Evolutionary conservation across 2,329 filamentous ascomycete genomes (phyloP).

Genomic region (Emergomyces pasteurianus): DNA sequence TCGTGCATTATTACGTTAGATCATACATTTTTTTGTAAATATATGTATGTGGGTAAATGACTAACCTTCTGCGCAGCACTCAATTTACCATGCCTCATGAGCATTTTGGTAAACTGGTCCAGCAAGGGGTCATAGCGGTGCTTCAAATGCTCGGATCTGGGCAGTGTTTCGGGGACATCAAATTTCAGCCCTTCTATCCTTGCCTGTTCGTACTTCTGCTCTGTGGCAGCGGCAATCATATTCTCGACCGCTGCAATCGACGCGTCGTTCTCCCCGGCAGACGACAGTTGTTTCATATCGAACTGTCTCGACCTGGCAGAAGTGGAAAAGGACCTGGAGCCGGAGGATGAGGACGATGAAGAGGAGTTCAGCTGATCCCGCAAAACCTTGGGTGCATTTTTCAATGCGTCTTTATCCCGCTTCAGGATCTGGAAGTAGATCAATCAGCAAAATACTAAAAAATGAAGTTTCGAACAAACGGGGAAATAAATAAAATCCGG

Average conservation of each 20-base stretch:
- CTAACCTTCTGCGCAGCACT: conserved; percentile 74
- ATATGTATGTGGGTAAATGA: conserved; percentile 1
- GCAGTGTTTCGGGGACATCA: conserved; percentile 56
- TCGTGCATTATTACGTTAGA: not conserved
- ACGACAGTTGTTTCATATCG: conserved; percentile 6
- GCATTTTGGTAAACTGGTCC: conserved; percentile 72
- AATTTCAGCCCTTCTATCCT: conserved; percentile 60
- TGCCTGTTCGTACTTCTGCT: conserved; percentile 22
- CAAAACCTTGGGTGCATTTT: conserved; percentile 56
- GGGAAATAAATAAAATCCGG: not conserved
- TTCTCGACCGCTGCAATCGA: conserved; percentile 23
- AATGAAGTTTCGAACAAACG: not conserved
- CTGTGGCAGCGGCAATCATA: conserved; percentile 23
- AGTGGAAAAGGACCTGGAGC: conserved; percentile 48
- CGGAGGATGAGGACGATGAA: not conserved
- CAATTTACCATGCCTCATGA: conserved; percentile 89
- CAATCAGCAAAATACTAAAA: not conserved
- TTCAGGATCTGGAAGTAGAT: conserved; percentile 43
- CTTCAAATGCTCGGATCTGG: conserved; percentile 54
- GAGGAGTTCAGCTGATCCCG: conserved; percentile 34
- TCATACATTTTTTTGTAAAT: not conserved
- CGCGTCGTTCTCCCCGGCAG: conserved; percentile 15
- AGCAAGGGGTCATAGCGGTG: conserved; percentile 77
- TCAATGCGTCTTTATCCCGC: conserved; percentile 48
- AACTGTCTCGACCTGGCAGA: conserved; percentile 30